Evolutionary conservation across 148 eudicot species (phyloP).

Genomic region (Silene conica): DNA sequence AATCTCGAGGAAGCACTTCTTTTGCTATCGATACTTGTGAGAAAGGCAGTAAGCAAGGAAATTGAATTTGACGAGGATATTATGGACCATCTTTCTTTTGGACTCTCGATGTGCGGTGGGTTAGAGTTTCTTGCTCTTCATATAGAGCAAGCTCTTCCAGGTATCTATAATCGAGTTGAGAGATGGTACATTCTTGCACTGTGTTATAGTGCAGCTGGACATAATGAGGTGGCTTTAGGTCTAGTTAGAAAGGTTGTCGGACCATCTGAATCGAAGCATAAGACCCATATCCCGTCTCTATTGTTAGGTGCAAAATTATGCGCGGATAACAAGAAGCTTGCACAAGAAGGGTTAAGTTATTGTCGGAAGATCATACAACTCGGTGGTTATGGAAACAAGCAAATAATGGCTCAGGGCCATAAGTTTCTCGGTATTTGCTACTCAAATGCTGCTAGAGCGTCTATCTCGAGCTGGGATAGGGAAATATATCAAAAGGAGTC

Average conservation of each 20-base stretch:
- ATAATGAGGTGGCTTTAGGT: conserved; percentile 54
- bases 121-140: conserved; percentile 64
- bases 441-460: conserved; percentile 64
- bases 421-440: conserved; percentile 76
- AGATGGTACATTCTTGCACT: conserved; percentile 94
- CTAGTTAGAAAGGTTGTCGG: conserved; percentile 57
- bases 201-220: conserved; percentile 79
- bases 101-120: conserved; percentile 58
- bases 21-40: conserved; percentile 58
- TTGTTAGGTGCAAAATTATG: conserved; percentile 84
- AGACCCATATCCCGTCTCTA: conserved; percentile 57
- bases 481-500: conserved; percentile 46
- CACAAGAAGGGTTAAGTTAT: conserved; percentile 63
- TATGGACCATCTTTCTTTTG: conserved; percentile 73
- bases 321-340: conserved; percentile 43
- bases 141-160: conserved; percentile 75
- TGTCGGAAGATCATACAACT: conserved; percentile 43
- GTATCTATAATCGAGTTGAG: conserved; percentile 56
- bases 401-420: conserved; percentile 54
- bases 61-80: conserved; percentile 73
- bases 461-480: conserved; percentile 52
- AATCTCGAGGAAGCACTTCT: conserved; percentile 81
- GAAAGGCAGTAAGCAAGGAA: conserved; percentile 51
- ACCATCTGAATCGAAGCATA: conserved; percentile 47
- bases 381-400: conserved; percentile 41